Percentiles rank a stretch among this genome's conserved stretches.
phyloP scores from a whole-genome alignment of 345 rosid species.

The Lepidium africanum region DNA sequence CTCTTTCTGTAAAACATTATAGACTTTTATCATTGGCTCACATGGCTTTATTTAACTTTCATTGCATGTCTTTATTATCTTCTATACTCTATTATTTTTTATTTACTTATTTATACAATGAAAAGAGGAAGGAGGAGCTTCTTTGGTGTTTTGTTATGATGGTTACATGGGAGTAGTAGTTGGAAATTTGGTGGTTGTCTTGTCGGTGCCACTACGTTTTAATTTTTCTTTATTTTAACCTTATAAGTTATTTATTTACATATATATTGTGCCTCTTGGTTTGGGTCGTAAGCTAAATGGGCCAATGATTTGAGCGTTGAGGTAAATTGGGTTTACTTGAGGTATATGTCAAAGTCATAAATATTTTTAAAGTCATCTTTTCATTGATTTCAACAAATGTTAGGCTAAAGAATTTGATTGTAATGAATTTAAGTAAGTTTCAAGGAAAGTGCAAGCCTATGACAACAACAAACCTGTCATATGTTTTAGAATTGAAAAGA shows the following conservation, averaged over 20 bases:
- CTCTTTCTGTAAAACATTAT: neutral
- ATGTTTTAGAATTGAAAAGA: neutral
- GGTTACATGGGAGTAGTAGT: slow-evolving; percentile 25
- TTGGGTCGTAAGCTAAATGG: neutral
- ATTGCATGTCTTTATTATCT: neutral
- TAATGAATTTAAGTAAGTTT: neutral
- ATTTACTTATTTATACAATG: neutral
- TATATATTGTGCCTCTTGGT: neutral
- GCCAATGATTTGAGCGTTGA: neutral
- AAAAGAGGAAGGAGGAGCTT: slow-evolving; percentile 1
- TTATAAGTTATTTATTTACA: neutral
- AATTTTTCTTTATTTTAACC: neutral
- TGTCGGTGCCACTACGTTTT: slow-evolving; percentile 19
- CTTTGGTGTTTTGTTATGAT: slow-evolving; percentile 27
- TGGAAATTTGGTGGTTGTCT: slow-evolving; percentile 27
- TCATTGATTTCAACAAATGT: neutral
- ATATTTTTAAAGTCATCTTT: neutral
- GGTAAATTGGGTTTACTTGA: neutral
- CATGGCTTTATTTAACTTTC: neutral
- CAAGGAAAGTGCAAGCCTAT: neutral
- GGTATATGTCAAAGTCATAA: neutral
- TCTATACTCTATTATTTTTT: neutral
- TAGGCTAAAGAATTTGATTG: neutral
- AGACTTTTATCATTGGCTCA: neutral
- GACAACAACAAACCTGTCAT: neutral